phyloP scores from a whole-genome alignment of 2,329 filamentous ascomycete genomes.

The Thermothelomyces thermophilus region DNA sequence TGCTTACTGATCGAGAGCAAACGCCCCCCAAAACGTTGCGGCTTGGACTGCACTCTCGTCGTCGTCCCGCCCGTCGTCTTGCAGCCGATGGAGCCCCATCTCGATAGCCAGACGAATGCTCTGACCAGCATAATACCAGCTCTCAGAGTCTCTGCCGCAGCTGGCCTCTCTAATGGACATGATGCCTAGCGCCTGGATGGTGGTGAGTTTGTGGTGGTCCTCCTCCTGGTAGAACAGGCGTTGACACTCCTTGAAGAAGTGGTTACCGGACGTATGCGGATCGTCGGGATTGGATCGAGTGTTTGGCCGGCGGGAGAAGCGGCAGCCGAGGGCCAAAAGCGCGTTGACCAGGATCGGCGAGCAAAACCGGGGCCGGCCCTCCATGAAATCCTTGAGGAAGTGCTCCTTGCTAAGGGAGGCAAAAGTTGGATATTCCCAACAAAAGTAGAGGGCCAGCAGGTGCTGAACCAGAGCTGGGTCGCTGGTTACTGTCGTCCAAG shows the following conservation, averaged over 20 bases:
- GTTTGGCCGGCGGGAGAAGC: slow-evolving; percentile 58
- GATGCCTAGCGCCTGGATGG: slow-evolving; percentile 67
- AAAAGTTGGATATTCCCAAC: slow-evolving; percentile 71
- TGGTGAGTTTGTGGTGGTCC: slow-evolving; percentile 58
- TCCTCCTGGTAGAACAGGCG: slow-evolving; percentile 52
- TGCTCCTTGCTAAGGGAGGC: slow-evolving; percentile 65
- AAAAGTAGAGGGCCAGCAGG: slow-evolving; percentile 62
- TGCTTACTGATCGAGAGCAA: slow-evolving; percentile 56
- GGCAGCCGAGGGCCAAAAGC: slow-evolving; percentile 58
- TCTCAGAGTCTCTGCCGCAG: slow-evolving; percentile 64
- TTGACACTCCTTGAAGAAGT: slow-evolving; percentile 66
- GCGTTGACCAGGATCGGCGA: slow-evolving; percentile 61
- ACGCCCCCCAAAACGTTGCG: slow-evolving; percentile 57
- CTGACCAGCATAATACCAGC: slow-evolving; percentile 66
- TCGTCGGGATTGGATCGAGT: slow-evolving; percentile 57
- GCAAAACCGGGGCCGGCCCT: slow-evolving; percentile 57
- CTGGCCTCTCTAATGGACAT: slow-evolving; percentile 72
- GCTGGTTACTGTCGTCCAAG: slow-evolving; percentile 56
- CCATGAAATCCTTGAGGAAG: slow-evolving; percentile 59
- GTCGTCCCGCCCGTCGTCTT: slow-evolving; percentile 40
- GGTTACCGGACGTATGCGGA: slow-evolving; percentile 60
- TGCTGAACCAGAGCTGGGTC: slow-evolving; percentile 56
- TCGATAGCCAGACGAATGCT: slow-evolving; percentile 67
- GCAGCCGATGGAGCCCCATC: slow-evolving; percentile 58
- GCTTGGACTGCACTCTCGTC: slow-evolving; percentile 53